Conservation (phyloP, 768 basidiomycete species). For the Ramaria sp. region DNA sequence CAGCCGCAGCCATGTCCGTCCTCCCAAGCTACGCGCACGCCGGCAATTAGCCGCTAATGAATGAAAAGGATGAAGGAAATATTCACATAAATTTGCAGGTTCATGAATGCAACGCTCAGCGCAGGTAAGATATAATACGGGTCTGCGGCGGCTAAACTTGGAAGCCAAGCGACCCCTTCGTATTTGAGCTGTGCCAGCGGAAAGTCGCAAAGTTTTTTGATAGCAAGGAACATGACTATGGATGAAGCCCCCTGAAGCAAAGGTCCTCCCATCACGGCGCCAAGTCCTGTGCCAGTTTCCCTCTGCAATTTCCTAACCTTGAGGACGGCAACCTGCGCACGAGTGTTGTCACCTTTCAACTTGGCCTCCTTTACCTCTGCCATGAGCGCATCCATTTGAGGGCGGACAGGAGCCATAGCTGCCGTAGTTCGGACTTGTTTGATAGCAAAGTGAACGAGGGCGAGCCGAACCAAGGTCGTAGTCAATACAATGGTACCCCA, state of each 20-base stretch:
- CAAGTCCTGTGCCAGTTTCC: conserved; percentile 54
- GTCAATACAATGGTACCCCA: conserved; percentile 70
- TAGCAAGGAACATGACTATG: conserved; percentile 73
- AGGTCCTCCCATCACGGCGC: conserved; percentile 41
- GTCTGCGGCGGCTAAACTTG: conserved; percentile 70
- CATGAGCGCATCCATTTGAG: conserved; percentile 44
- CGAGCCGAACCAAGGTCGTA: conserved; percentile 47
- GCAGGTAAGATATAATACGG: conserved; percentile 68
- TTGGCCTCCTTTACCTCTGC: conserved; percentile 37
- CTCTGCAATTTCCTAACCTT: conserved; percentile 44
- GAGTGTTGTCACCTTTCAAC: conserved; percentile 26
- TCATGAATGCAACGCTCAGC: conserved; percentile 45
- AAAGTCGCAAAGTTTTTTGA: conserved; percentile 58
- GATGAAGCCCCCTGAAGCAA: conserved; percentile 68
- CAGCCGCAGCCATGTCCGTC: conserved; percentile 20
- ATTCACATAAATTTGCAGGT: conserved; percentile 60
- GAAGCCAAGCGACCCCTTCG: conserved; percentile 65
- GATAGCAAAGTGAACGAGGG: conserved; percentile 53
- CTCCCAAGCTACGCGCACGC: not conserved
- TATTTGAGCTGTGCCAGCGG: conserved; percentile 66
- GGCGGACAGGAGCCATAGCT: conserved; percentile 48
- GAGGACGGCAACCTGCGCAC: conserved; percentile 31
- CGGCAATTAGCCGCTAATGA: conserved; percentile 33
- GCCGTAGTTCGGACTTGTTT: conserved; percentile 46
- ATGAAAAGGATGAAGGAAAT: conserved; percentile 23